A percentile compares a stretch with the other conserved stretches of the same genome.
Conservation (phyloP, 257 asterid genomes). For the Galeopsis tetrahit region DNA sequence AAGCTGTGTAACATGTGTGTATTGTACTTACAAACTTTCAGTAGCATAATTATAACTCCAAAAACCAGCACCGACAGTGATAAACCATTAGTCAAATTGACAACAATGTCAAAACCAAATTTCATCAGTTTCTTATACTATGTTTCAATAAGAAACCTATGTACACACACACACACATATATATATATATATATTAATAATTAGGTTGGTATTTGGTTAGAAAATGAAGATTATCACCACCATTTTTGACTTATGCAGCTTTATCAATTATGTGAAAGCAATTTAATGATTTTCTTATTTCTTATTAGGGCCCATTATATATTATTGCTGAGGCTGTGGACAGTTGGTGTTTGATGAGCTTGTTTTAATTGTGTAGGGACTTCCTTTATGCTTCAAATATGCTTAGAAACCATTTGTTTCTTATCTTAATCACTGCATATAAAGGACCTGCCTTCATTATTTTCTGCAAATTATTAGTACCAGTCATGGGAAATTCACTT, state of each 20-base stretch:
- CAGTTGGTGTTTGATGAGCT: neutral
- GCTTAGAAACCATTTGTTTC: slow-evolving; percentile 24
- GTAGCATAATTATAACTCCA: too few species aligned
- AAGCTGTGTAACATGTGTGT: too few species aligned
- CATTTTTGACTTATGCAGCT: neutral
- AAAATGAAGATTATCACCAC: slow-evolving; percentile 11
- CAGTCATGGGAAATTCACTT: slow-evolving; percentile 50
- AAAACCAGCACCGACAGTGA: neutral
- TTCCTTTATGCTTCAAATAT: slow-evolving; percentile 19
- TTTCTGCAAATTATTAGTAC: slow-evolving; percentile 27
- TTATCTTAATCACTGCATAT: slow-evolving; percentile 2
- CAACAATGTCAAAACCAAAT: slow-evolving; percentile 19
- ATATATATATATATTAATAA: neutral
- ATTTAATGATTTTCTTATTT: neutral
- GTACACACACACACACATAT: neutral
- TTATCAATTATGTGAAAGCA: neutral
- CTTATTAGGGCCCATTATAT: neutral
- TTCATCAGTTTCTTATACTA: neutral
- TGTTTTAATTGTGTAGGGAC: neutral
- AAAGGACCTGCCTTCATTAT: slow-evolving; percentile 19
- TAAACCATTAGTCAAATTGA: too few species aligned
- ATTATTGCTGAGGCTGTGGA: slow-evolving; percentile 7
- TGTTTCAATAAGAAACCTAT: neutral
- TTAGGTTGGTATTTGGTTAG: slow-evolving; percentile 24
- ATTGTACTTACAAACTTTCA: too few species aligned